Evolutionary conservation across 1,284 basidiomycete genomes (phyloP).

Genomic region (Puccinia horiana): DNA sequence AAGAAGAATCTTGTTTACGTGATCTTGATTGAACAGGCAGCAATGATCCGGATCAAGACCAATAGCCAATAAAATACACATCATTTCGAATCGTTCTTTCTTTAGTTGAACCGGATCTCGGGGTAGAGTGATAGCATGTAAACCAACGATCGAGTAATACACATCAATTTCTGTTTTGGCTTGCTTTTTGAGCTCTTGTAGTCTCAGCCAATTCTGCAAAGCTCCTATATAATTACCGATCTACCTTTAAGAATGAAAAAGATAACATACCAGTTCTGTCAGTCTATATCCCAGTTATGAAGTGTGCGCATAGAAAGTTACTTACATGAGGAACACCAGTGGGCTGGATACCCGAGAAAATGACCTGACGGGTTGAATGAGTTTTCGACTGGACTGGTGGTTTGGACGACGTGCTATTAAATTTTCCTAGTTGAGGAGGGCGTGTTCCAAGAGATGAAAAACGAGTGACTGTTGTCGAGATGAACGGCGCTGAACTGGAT

Average conservation of each 20-base stretch:
- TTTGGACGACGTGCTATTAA: background rate
- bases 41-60: slow-evolving; percentile 78
- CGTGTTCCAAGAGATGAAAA: background rate
- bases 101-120: slow-evolving; percentile 72
- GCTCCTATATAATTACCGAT: slow-evolving; percentile 59
- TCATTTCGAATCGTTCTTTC: slow-evolving; percentile 71
- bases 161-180: slow-evolving; percentile 56
- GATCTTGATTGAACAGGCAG: slow-evolving; percentile 82
- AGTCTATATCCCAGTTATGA: background rate
- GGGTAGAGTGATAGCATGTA: slow-evolving; percentile 88
- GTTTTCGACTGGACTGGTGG: background rate
- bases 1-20: slow-evolving; percentile 67
- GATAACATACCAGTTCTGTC: background rate
- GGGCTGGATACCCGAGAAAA: slow-evolving; percentile 81
- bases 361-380: slow-evolving; percentile 55
- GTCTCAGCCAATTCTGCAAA: slow-evolving; percentile 56
- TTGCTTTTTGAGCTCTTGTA: slow-evolving; percentile 52
- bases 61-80: slow-evolving; percentile 79
- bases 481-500: background rate
- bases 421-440: background rate
- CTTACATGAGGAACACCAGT: slow-evolving; percentile 80
- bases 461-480: background rate
- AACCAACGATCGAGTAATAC: slow-evolving; percentile 83
- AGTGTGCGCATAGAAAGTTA: background rate
- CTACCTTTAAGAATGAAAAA: slow-evolving; percentile 45